Evolutionary conservation across 2,329 filamentous ascomycete species (phyloP).

Genomic region (Alternaria sp.): DNA sequence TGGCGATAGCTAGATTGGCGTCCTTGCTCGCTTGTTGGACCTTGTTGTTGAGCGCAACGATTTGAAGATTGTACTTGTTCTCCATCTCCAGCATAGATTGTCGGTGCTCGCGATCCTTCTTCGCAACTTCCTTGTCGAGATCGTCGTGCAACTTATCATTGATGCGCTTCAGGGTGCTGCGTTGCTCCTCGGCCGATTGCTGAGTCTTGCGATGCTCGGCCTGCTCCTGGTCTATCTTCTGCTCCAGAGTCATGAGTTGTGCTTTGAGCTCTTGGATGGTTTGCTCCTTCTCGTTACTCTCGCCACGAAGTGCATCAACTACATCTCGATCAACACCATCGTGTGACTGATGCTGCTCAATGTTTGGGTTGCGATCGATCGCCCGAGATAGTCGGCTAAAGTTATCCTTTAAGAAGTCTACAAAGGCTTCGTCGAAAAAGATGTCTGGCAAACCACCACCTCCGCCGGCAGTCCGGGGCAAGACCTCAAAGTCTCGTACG

Average conservation of each 20-base stretch:
- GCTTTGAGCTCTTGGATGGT: slow-evolving; percentile 63
- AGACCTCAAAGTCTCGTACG: slow-evolving; percentile 88
- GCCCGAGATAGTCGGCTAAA: slow-evolving; percentile 84
- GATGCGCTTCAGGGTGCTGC: slow-evolving; percentile 64
- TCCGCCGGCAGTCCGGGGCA: slow-evolving; percentile 65
- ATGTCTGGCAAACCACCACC: slow-evolving; percentile 72
- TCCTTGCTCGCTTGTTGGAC: slow-evolving; percentile 43
- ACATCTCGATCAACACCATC: slow-evolving; percentile 94
- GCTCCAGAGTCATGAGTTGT: slow-evolving; percentile 60
- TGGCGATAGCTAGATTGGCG: slow-evolving; percentile 28
- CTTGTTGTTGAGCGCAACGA: slow-evolving; percentile 45
- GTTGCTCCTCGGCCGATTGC: slow-evolving; percentile 52
- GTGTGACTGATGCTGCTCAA: slow-evolving; percentile 84
- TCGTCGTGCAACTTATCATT: slow-evolving; percentile 74
- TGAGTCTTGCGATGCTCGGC: slow-evolving; percentile 73
- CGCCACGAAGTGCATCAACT: slow-evolving; percentile 80
- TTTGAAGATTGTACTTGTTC: slow-evolving; percentile 55
- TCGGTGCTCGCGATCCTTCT: slow-evolving; percentile 48
- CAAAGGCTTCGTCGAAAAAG: slow-evolving; percentile 83
- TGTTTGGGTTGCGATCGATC: slow-evolving; percentile 86
- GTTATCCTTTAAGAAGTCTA: slow-evolving; percentile 96
- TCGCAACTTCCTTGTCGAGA: slow-evolving; percentile 70
- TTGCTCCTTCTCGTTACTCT: slow-evolving; percentile 76
- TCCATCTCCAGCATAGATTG: slow-evolving; percentile 51
- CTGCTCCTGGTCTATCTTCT: slow-evolving; percentile 73